Evolutionary conservation across 352 stramenopile genomes (phyloP), one percentile per base, ranked within the genome.

Genomic region (Pythium dissimile): DNA sequence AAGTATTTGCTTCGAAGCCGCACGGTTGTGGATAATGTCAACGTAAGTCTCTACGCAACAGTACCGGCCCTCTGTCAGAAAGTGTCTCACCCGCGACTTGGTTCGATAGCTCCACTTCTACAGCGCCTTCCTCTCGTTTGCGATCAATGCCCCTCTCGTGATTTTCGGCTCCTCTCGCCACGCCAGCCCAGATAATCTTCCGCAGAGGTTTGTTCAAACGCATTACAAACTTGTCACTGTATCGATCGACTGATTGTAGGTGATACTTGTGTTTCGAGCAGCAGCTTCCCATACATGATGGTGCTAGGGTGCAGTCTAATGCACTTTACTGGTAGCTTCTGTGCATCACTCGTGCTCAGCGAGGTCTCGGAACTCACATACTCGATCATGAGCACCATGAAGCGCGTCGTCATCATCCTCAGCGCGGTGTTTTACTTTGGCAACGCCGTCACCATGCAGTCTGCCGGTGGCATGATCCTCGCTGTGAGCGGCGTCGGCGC

Each of bases 311-410:
- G 80, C 75, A 90, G 83, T 67, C 68, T 92, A 52, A 90, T 92
- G 83, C 77, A 90, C 58, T 92, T 92, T 56, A 65, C 88, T 4
- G 81, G 80, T 38, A 91, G 79, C 66, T 89, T 91, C 57, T 86
- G 83, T 59, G 82, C 83, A 38, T 89, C 79, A 24, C 82, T 87
- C 63, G 80, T 94, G 49, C 73, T 94, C 24, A 85, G 85, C 48
- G 82, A 94, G 56, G 85, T 94, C 35, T 88, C 85, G 16, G 85
- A 94, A 66, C 80, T 94, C 32, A 92, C 85, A 42, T 94, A 91
- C 69, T 94, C 85, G 47, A 94, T 94, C 69, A 94, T 94, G 85
- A 86, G 80, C 60, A 94, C 85, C 21, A 92, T 94, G 83, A 92
- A 93, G 72, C 85, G 85, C 12, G 80, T 93, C 48, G 85, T 94